Base-by-base conservation (phyloP, 352 stramenopile species). In the Blastocystis sp. region DNA sequence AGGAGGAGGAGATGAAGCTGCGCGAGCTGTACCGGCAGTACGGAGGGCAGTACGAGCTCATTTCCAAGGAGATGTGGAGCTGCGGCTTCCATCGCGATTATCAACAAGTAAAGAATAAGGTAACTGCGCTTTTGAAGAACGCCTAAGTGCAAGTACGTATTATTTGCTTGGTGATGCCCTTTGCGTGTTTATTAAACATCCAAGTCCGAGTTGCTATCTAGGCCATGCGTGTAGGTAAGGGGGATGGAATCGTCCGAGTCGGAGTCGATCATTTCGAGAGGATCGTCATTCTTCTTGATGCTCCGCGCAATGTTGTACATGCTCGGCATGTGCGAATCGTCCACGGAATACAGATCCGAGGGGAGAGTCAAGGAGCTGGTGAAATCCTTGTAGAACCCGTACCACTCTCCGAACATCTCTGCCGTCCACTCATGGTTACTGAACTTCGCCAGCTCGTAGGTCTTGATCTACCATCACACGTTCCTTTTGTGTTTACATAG, bases 391-490 rank as follows among this genome's bases (percentile, higher is more conserved):
- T 69, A 68, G 60, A 84, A 84, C n/a, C 52, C 54, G 14, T 69
- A 64, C 74, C 74, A 84, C 38, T 84, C 74, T 10, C 70, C 74
- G 43, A 84, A 84, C 74, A 84, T 84, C 40, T 84, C 74, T 21
- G 21, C 57, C 42, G 74, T 84, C 74, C 74, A 84, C 45, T 84
- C 74, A 14, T 84, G 74, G 28, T 84, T 59, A 45, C 74, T 84
- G 34, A 84, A 84, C 74, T 68, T 66, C 28, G 74, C 74, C 6
- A 84, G n/a, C 48, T 84, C 74, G 48, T 84, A 84, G 21, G 74
- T 84, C 48, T 70, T 84, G 10, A 84, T 48, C 74, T 84, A 84
- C 54, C 21, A 68, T 42, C 59, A 10, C 11, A 28, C 24, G 3
- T 17, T 21, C 21, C 24, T 7, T 59, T 1, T 14, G 54, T 14